A percentile compares a stretch with the other conserved stretches of the same genome.
phyloP scores from a whole-genome alignment of 495 filamentous ascomycete species.

The Talaromyces nanjingensis region DNA sequence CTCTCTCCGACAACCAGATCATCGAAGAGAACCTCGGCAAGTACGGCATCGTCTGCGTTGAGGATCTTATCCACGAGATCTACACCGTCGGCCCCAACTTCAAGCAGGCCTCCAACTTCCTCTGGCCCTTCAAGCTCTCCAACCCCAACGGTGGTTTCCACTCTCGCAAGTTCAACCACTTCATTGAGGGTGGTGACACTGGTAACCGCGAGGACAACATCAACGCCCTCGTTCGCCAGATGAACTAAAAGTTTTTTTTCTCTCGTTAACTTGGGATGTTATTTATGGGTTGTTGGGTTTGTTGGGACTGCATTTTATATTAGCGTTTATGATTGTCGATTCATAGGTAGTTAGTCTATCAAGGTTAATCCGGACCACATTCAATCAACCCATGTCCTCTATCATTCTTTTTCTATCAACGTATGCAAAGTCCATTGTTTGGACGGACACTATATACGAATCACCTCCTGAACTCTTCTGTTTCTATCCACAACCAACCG shows the following conservation, averaged over 20 bases:
- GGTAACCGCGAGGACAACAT: conserved; percentile 99
- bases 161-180: conserved; percentile 97
- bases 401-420: background rate
- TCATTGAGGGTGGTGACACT: conserved; percentile 95
- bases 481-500: conserved; percentile 64
- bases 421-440: background rate
- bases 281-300: conserved; percentile 27
- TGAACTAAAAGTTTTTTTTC: conserved; percentile 68
- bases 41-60: conserved; percentile 98
- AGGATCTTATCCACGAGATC: conserved; percentile 99
- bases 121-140: conserved; percentile 99
- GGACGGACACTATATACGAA: conserved; percentile 36
- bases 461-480: conserved; percentile 52
- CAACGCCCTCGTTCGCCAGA: conserved; percentile 91
- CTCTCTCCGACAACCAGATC: conserved; percentile 94
- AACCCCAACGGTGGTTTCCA: conserved; percentile 96
- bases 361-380: conserved; percentile 10
- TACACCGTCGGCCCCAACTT: conserved; percentile 98
- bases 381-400: conserved; percentile 2
- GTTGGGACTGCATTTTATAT: conserved; percentile 24
- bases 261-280: conserved; percentile 12
- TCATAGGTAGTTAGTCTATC: conserved; percentile 12
- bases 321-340: conserved; percentile 37
- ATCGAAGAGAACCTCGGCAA: conserved; percentile 95
- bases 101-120: conserved; percentile 99